Evolutionary conservation across 169 alveolate species (phyloP).

Genomic region (Eimeria acervulina): DNA sequence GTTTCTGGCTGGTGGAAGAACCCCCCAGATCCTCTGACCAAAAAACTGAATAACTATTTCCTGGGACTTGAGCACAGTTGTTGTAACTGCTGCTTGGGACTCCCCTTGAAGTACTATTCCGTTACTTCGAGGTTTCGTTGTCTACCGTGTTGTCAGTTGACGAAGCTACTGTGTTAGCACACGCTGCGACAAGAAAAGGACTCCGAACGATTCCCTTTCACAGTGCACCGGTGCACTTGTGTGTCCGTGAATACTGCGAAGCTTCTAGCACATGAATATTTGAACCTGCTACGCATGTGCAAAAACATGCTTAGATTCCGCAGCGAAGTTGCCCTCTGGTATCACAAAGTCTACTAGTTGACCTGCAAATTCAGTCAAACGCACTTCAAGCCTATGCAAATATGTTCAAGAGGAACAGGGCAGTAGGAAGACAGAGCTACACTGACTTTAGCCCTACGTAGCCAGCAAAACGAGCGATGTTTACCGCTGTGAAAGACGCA

Average conservation of each 20-base stretch:
- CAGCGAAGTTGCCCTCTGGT: conserved; percentile 70
- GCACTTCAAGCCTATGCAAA: background rate
- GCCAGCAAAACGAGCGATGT: background rate
- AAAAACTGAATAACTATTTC: conserved; percentile 11
- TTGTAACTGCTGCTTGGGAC: conserved; percentile 22
- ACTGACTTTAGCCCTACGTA: background rate
- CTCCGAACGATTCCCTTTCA: conserved; percentile 46
- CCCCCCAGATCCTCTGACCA: conserved; percentile 71
- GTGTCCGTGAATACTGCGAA: conserved; percentile 14
- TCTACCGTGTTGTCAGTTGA: conserved; percentile 24
- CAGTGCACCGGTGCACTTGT: conserved; percentile 69
- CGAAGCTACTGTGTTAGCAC: conserved; percentile 2
- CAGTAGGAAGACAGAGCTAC: background rate
- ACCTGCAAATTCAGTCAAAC: conserved; percentile 23
- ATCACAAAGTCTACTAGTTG: conserved; percentile 69
- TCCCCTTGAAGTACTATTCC: conserved; percentile 4
- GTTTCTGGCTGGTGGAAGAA: conserved; percentile 79
- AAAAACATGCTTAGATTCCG: conserved; percentile 5
- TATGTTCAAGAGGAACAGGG: background rate
- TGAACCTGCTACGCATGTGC: background rate
- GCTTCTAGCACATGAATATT: background rate
- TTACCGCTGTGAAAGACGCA: conserved; percentile 78
- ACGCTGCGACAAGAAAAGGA: conserved; percentile 39
- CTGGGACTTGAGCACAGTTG: conserved; percentile 12
- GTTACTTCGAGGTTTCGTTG: background rate